Evolutionary conservation across 768 basidiomycete genomes (phyloP).

Genomic region (Strobilomyces dryophilus): DNA sequence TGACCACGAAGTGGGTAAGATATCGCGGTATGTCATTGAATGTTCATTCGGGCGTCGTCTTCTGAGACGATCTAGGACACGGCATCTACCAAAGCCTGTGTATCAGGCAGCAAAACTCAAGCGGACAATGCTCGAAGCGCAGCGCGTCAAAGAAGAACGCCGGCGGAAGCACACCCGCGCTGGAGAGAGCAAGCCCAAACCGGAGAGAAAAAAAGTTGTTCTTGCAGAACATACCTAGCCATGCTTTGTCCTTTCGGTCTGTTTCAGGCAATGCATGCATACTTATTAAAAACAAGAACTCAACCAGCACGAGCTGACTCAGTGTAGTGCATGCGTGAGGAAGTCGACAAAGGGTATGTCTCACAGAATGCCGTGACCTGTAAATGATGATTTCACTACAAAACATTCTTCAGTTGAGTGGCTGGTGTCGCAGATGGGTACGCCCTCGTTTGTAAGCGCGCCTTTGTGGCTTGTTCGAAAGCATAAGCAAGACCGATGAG

Average conservation of each 20-base stretch:
- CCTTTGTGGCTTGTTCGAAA: slow-evolving; percentile 62
- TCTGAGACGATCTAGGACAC: slow-evolving; percentile 41
- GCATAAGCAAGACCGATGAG: slow-evolving; percentile 59
- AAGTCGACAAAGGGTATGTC: slow-evolving; percentile 3
- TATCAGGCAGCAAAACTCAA: slow-evolving; percentile 86
- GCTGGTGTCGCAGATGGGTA: slow-evolving; percentile 51
- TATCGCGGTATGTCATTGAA: slow-evolving; percentile 61
- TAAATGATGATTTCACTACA: slow-evolving; percentile 12
- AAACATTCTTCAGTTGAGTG: slow-evolving; percentile 43
- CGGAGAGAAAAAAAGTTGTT: slow-evolving; percentile 87
- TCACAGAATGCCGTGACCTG: not conserved
- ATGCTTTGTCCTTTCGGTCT: slow-evolving; percentile 11
- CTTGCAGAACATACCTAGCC: slow-evolving; percentile 62
- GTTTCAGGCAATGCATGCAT: slow-evolving; percentile 5
- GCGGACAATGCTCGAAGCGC: slow-evolving; percentile 87
- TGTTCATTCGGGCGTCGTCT: not conserved
- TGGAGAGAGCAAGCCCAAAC: slow-evolving; percentile 83
- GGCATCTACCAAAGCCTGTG: slow-evolving; percentile 89
- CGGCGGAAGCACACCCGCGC: slow-evolving; percentile 84
- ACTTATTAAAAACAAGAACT: not conserved
- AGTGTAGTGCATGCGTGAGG: slow-evolving; percentile 1
- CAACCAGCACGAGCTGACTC: not conserved
- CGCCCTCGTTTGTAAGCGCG: slow-evolving; percentile 44
- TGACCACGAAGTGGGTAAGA: slow-evolving; percentile 74
- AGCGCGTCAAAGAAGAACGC: slow-evolving; percentile 89